Conservation (phyloP, 805 yeast genomes). For the Saccharomycopsis sp. region DNA sequence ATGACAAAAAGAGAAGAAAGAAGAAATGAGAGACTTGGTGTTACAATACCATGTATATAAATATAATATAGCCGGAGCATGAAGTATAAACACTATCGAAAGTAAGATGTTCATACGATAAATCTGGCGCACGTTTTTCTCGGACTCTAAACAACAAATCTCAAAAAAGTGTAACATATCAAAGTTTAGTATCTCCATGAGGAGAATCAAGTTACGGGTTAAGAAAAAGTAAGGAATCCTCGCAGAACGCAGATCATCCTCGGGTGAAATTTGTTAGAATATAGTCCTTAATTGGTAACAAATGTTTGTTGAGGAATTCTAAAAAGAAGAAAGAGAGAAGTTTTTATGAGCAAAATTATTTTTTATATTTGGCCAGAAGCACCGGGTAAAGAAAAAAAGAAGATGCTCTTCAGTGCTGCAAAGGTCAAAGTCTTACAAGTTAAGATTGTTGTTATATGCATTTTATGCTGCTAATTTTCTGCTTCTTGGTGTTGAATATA, state of each 20-base stretch:
- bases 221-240: neutral
- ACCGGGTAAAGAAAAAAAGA: too few relatives aligned
- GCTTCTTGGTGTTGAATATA: too few relatives aligned
- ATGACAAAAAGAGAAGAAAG: constrained; percentile 8
- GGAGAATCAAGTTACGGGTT: neutral
- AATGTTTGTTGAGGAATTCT: constrained; percentile 6
- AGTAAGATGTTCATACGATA: constrained; percentile 10
- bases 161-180: constrained; percentile 8
- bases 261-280: constrained; percentile 5
- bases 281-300: constrained; percentile 15
- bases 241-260: neutral
- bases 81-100: constrained; percentile 13
- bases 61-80: constrained; percentile 16
- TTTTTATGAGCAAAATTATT: neutral
- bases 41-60: neutral
- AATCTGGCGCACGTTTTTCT: constrained; percentile 10
- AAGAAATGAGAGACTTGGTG: constrained; percentile 5
- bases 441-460: neutral
- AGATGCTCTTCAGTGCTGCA: neutral
- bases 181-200: neutral
- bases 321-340: constrained; percentile 1
- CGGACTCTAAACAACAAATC: constrained; percentile 6
- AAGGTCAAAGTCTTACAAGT: neutral
- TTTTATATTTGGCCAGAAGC: too few relatives aligned
- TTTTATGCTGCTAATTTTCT: neutral